These are phyloP conservation scores for Aspergillus sp. DNA, from an alignment of 2,329 filamentous ascomycete genomes.

Conservation along the genomic window DNA sequence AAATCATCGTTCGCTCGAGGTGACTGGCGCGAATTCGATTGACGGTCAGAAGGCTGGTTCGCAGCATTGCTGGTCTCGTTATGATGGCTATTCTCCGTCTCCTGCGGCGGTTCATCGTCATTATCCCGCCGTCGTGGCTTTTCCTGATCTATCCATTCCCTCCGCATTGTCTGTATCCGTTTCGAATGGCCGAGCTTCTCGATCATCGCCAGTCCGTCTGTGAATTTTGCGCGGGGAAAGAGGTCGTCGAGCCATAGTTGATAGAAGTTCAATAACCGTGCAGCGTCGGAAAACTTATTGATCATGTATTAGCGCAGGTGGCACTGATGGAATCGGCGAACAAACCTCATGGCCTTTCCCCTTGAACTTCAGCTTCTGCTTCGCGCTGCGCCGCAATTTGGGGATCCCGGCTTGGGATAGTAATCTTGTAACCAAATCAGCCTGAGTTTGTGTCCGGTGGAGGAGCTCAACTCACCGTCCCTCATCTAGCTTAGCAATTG, in stretches of 20 bases:
- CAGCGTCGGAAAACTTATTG: conserved; percentile 74
- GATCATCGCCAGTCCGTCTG: conserved; percentile 83
- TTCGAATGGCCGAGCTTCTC: conserved; percentile 91
- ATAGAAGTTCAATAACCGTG: conserved; percentile 81
- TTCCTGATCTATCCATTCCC: conserved; percentile 78
- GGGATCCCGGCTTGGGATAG: conserved; percentile 81
- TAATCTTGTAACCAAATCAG: conserved; percentile 52
- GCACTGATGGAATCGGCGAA: too few species aligned
- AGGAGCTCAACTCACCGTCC: conserved; percentile 51
- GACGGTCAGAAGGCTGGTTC: not conserved
- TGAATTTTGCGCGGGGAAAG: conserved; percentile 90
- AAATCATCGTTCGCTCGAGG: not conserved
- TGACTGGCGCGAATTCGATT: not conserved
- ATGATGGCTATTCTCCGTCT: not conserved
- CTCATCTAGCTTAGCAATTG: conserved; percentile 85
- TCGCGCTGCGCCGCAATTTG: conserved; percentile 69
- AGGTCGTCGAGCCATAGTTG: conserved; percentile 96
- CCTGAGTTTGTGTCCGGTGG: not conserved
- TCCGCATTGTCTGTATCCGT: conserved; percentile 68
- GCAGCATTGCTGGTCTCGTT: not conserved
- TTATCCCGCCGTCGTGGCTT: conserved; percentile 27
- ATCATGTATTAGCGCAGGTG: not conserved
- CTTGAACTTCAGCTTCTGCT: conserved; percentile 71
- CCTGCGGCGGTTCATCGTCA: not conserved
- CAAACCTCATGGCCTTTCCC: conserved; percentile 88